Percentiles rank a stretch among this genome's conserved stretches.
phyloP scores from a whole-genome alignment of 1,139 yeast genomes.

The Zygosaccharomyces pseudobailii region DNA sequence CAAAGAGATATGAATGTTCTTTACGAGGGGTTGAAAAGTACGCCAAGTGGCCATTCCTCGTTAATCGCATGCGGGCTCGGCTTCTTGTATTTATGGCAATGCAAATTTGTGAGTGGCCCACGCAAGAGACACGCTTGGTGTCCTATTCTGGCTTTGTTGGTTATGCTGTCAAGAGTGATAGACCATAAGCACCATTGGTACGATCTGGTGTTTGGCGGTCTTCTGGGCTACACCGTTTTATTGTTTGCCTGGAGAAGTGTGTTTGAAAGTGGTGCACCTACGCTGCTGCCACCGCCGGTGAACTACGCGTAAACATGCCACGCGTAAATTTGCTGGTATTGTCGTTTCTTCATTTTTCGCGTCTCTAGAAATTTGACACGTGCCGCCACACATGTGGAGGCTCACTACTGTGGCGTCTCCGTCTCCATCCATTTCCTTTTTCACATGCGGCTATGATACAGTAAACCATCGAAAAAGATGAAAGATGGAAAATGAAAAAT shows the following conservation, averaged over 20 bases:
- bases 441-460: conserved; percentile 1
- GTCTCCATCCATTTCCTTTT: too few relatives aligned
- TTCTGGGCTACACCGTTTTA: conserved; percentile 17
- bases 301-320: not conserved
- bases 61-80: conserved; percentile 26
- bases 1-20: conserved; percentile 20
- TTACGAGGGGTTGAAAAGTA: conserved; percentile 30
- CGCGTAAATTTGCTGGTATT: not conserved
- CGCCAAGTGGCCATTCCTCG: conserved; percentile 34
- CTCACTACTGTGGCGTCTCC: conserved; percentile 1
- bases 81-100: conserved; percentile 26
- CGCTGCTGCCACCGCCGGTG: not conserved
- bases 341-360: not conserved
- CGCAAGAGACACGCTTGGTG: conserved; percentile 26
- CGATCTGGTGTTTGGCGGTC: conserved; percentile 26
- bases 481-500: not conserved
- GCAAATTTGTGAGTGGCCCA: conserved; percentile 15
- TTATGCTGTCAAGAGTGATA: conserved; percentile 28
- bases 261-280: conserved; percentile 4
- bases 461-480: too few relatives aligned
- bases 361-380: not conserved
- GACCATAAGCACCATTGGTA: conserved; percentile 34
- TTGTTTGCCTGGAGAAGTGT: conserved; percentile 15
- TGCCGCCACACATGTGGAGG: not conserved
- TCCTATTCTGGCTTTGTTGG: conserved; percentile 20